Percentiles rank a stretch among this genome's conserved stretches.
phyloP scores from a whole-genome alignment of 352 stramenopile species.

The Blastocystis sp. region DNA sequence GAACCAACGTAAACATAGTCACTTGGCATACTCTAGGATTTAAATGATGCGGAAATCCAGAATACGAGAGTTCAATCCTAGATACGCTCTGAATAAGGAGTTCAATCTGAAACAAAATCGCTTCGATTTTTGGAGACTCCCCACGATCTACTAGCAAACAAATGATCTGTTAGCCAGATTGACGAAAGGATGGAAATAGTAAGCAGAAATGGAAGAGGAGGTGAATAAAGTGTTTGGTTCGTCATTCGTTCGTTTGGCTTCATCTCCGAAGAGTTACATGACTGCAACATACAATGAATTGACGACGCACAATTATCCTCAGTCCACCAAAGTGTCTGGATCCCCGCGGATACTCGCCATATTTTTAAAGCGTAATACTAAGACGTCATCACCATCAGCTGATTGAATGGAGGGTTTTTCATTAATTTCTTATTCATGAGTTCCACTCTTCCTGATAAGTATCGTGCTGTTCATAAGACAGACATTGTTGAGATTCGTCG shows the following conservation, averaged over 20 bases:
- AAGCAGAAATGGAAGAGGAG: background rate
- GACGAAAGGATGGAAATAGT: background rate
- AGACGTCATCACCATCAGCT: background rate
- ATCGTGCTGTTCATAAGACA: slow-evolving; percentile 40
- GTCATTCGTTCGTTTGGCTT: too few species aligned
- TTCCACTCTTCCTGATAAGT: slow-evolving; percentile 44
- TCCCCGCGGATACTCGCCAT: too few species aligned
- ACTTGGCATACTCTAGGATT: background rate
- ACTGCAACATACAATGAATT: too few species aligned
- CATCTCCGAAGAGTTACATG: too few species aligned
- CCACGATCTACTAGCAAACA: background rate
- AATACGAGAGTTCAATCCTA: too few species aligned
- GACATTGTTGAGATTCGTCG: slow-evolving; percentile 50
- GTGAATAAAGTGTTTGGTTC: background rate
- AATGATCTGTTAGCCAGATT: background rate
- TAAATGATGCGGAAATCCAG: background rate
- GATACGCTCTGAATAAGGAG: too few species aligned
- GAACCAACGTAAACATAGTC: slow-evolving; percentile 74
- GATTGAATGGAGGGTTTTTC: background rate
- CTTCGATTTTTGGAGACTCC: slow-evolving; percentile 15
- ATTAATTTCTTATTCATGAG: background rate
- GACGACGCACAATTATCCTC: too few species aligned
- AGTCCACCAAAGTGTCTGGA: too few species aligned
- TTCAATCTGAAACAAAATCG: background rate
- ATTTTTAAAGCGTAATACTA: too few species aligned